A percentile compares a stretch with the other conserved stretches of the same genome.
Conservation (phyloP, 768 basidiomycete genomes). For the Lyophyllum shimeji region DNA sequence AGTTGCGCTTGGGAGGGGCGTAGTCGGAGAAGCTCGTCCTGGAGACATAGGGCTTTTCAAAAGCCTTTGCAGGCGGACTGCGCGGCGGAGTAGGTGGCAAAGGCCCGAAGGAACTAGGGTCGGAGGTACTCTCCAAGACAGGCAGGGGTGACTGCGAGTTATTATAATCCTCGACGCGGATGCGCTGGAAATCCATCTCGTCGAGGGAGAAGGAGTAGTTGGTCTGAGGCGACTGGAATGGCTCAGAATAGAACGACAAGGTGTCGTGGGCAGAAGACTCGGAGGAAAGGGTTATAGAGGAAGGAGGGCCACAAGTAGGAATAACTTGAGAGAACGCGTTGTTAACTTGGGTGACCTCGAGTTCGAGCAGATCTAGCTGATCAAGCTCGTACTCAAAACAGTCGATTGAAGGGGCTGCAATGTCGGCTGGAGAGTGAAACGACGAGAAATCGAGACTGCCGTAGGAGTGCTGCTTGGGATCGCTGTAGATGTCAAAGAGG, state of each 20-base stretch:
- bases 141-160: slow-evolving; percentile 35
- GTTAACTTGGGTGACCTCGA: slow-evolving; percentile 62
- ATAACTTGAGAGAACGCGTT: slow-evolving; percentile 65
- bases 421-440: slow-evolving; percentile 66
- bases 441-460: slow-evolving; percentile 68
- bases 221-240: slow-evolving; percentile 53
- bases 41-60: slow-evolving; percentile 33
- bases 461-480: slow-evolving; percentile 22
- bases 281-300: slow-evolving; percentile 76
- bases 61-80: slow-evolving; percentile 40
- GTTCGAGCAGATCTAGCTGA: slow-evolving; percentile 65
- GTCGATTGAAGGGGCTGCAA: slow-evolving; percentile 78
- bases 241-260: slow-evolving; percentile 65
- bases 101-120: slow-evolving; percentile 58
- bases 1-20: slow-evolving; percentile 48
- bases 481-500: slow-evolving; percentile 12
- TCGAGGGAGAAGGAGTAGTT: slow-evolving; percentile 63
- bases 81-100: slow-evolving; percentile 59
- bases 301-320: slow-evolving; percentile 69
- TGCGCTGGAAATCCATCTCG: slow-evolving; percentile 71
- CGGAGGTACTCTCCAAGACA: slow-evolving; percentile 43
- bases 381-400: slow-evolving; percentile 84
- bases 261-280: slow-evolving; percentile 78
- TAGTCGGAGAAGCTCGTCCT: slow-evolving; percentile 72
- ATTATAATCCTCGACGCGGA: slow-evolving; percentile 62